Evolutionary conservation across 805 yeast species (phyloP).

Genomic region (Zygoascus biomembranicola): DNA sequence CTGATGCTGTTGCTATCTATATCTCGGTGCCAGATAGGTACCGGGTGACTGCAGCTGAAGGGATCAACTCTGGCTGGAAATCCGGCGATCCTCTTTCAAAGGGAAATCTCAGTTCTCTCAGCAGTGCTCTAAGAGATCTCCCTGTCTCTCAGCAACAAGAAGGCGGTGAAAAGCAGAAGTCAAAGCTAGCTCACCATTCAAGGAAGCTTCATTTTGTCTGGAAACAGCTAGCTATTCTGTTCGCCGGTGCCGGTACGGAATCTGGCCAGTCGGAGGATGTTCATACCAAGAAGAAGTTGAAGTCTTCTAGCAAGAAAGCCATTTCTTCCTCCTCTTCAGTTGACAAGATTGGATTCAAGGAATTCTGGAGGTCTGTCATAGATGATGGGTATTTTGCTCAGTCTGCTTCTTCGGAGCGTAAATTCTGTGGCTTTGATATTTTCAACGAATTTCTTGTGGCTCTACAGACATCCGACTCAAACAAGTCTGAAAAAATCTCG

Average conservation of each 20-base stretch:
- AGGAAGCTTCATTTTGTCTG: conserved; percentile 73
- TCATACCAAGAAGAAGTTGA: conserved; percentile 33
- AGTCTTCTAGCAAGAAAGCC: conserved; percentile 25
- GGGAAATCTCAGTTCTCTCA: conserved; percentile 53
- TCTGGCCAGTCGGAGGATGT: conserved; percentile 19
- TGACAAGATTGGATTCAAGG: conserved; percentile 36
- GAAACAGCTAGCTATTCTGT: conserved; percentile 46
- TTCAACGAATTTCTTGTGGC: conserved; percentile 40
- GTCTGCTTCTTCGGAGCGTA: conserved; percentile 76
- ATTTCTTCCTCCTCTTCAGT: conserved; percentile 9
- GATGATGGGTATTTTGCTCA: conserved; percentile 75
- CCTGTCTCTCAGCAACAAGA: conserved; percentile 29
- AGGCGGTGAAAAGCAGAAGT: conserved; percentile 40
- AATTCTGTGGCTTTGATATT: conserved; percentile 77
- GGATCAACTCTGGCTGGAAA: conserved; percentile 45
- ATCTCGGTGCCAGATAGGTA: conserved; percentile 39
- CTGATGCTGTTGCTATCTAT: conserved; percentile 75
- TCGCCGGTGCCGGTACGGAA: conserved; percentile 2
- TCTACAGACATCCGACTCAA: background rate
- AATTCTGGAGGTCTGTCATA: conserved; percentile 72
- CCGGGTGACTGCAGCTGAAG: conserved; percentile 3
- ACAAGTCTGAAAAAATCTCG: conserved; percentile 19
- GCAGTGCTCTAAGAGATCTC: conserved; percentile 47
- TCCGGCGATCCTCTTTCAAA: conserved; percentile 63
- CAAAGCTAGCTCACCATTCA: conserved; percentile 72